Percentiles rank a stretch among this genome's conserved stretches.
Conservation (phyloP, 257 asterid genomes). For the Echium plantagineum region DNA sequence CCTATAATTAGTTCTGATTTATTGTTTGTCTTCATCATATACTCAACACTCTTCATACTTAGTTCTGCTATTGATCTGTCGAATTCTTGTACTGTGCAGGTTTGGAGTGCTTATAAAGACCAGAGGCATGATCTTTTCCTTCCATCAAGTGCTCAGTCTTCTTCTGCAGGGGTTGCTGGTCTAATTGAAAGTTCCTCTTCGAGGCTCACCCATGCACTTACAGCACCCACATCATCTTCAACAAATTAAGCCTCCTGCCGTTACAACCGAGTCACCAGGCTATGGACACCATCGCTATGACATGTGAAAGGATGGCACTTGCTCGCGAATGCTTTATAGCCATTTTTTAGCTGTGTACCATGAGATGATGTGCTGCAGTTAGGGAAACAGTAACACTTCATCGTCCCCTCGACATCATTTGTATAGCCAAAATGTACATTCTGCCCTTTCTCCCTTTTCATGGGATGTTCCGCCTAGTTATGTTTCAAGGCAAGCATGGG, state of each 20-base stretch:
- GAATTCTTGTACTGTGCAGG: conserved; percentile 32
- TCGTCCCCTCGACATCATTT: too few species aligned
- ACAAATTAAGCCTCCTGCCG: conserved; percentile 32
- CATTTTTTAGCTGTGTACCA: too few species aligned
- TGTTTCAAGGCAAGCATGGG: background rate
- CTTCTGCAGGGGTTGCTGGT: conserved; percentile 99
- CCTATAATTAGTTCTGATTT: too few species aligned
- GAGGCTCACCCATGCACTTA: conserved; percentile 61
- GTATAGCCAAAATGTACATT: background rate
- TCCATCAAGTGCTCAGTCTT: conserved; percentile 94
- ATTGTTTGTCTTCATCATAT: too few species aligned
- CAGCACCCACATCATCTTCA: conserved; percentile 66
- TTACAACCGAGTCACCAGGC: conserved; percentile 24
- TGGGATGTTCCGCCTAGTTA: background rate
- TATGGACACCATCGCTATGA: too few species aligned
- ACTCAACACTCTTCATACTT: background rate
- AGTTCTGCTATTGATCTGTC: background rate
- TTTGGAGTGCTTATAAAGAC: conserved; percentile 94
- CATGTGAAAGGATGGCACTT: too few species aligned
- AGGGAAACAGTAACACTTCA: too few species aligned
- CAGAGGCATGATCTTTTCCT: conserved; percentile 95
- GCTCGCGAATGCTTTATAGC: too few species aligned
- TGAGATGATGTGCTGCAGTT: too few species aligned
- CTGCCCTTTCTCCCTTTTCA: background rate
- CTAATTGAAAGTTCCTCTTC: conserved; percentile 83